Percentiles rank a stretch among this genome's conserved stretches.
Conservation (phyloP, 2,329 filamentous ascomycete genomes). For the Bimuria novae-zelandiae region DNA sequence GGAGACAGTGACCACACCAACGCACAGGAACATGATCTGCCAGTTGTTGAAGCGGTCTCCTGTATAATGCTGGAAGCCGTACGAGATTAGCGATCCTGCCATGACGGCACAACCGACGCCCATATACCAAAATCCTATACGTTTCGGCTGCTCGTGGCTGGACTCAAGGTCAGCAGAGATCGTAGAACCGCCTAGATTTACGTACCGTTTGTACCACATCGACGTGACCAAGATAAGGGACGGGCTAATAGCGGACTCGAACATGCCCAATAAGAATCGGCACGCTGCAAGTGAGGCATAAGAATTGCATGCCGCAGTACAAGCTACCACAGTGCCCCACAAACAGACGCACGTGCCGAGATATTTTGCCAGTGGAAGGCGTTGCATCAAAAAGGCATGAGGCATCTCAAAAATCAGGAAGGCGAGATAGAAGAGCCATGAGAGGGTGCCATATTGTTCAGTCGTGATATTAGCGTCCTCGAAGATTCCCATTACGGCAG, state of each 20-base stretch:
- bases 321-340: constrained; percentile 24
- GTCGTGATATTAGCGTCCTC: constrained; percentile 63
- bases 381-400: constrained; percentile 30
- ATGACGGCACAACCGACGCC: constrained; percentile 37
- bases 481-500: constrained; percentile 67
- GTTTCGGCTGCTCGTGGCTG: constrained; percentile 40
- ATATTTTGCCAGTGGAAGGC: constrained; percentile 28
- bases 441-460: constrained; percentile 62
- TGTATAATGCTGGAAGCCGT: constrained; percentile 30
- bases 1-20: constrained; percentile 22
- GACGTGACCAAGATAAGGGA: constrained; percentile 55
- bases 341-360: constrained; percentile 38
- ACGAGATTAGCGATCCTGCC: constrained; percentile 22
- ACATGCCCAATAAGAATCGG: constrained; percentile 60
- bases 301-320: constrained; percentile 17
- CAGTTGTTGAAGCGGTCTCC: constrained; percentile 19
- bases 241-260: constrained; percentile 61
- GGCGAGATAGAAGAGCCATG: constrained; percentile 53
- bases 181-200: background rate
- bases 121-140: constrained; percentile 36
- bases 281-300: constrained; percentile 54
- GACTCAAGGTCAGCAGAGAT: background rate
- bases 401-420: constrained; percentile 28
- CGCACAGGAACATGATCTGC: constrained; percentile 31
- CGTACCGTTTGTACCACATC: constrained; percentile 43